Percentiles rank a stretch among this genome's conserved stretches.
phyloP scores from a whole-genome alignment of 257 asterid genomes.

The Solanum chilense region DNA sequence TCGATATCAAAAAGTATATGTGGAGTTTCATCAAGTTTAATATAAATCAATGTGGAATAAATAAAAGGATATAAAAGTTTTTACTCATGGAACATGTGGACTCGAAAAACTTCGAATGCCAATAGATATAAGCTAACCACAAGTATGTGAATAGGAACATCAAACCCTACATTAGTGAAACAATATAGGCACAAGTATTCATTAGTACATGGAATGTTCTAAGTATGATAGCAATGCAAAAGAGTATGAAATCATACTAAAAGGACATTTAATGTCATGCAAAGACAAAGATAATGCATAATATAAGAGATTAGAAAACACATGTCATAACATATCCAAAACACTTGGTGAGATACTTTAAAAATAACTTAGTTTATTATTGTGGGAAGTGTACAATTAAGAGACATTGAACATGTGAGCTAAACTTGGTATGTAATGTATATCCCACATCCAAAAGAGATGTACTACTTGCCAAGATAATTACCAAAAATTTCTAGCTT shows the following conservation, averaged over 20 bases:
- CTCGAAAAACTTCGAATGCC: background rate
- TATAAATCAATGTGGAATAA: background rate
- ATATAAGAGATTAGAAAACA: too few relatives aligned
- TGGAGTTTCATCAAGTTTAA: background rate
- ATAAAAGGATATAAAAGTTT: too few relatives aligned
- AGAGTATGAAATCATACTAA: background rate
- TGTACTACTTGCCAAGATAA: background rate
- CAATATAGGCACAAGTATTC: background rate
- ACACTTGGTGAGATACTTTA: background rate
- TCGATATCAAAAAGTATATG: background rate
- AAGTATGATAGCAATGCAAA: background rate
- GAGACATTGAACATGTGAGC: background rate
- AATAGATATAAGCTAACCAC: background rate
- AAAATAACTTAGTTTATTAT: too few relatives aligned
- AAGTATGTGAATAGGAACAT: background rate
- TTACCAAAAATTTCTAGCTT: background rate
- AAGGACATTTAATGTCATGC: background rate
- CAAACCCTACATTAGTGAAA: background rate
- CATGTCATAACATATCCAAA: background rate
- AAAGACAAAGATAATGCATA: background rate
- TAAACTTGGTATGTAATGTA: background rate
- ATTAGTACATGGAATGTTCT: background rate
- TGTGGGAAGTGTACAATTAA: background rate
- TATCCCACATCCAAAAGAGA: background rate
- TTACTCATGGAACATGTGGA: too few relatives aligned